phyloP scores from a whole-genome alignment of 164 flowering plant genomes.

The Vitis riparia region DNA sequence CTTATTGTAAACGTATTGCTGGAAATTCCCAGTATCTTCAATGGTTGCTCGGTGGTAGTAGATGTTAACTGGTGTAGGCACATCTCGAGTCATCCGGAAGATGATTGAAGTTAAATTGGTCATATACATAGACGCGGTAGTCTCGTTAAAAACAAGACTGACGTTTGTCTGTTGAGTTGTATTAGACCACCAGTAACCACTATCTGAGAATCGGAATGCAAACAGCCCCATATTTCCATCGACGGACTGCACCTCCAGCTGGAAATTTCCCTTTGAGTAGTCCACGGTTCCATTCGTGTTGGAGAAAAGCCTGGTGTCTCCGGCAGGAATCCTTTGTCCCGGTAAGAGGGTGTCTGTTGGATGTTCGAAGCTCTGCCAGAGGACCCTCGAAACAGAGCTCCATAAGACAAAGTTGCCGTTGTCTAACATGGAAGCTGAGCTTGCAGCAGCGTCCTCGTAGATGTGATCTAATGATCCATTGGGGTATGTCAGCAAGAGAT shows the following conservation, averaged over 20 bases:
- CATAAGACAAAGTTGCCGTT: conserved; percentile 29
- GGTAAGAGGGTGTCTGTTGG: conserved; percentile 32
- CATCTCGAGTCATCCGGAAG: background rate
- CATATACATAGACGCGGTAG: conserved; percentile 14
- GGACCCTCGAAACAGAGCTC: background rate
- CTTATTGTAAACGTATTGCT: conserved; percentile 17
- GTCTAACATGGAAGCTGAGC: conserved; percentile 21
- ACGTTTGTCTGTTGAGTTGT: background rate
- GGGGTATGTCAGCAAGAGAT: conserved; percentile 11
- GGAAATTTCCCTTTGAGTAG: conserved; percentile 23
- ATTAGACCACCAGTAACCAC: conserved; percentile 21
- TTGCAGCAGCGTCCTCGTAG: background rate
- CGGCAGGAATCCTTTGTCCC: conserved; percentile 9
- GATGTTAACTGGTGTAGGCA: conserved; percentile 17
- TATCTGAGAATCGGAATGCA: conserved; percentile 10
- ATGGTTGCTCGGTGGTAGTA: conserved; percentile 28
- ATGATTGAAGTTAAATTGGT: background rate
- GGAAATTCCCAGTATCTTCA: conserved; percentile 25
- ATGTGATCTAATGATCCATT: background rate
- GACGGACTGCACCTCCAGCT: conserved; percentile 23
- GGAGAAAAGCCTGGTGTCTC: conserved; percentile 7
- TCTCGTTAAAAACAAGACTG: conserved; percentile 9
- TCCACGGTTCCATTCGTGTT: conserved; percentile 9
- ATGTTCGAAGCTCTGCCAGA: conserved; percentile 29
- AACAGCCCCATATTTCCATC: conserved; percentile 25